phyloP scores from a whole-genome alignment of 1,139 yeast species.

The Diutina mesorugosa region DNA sequence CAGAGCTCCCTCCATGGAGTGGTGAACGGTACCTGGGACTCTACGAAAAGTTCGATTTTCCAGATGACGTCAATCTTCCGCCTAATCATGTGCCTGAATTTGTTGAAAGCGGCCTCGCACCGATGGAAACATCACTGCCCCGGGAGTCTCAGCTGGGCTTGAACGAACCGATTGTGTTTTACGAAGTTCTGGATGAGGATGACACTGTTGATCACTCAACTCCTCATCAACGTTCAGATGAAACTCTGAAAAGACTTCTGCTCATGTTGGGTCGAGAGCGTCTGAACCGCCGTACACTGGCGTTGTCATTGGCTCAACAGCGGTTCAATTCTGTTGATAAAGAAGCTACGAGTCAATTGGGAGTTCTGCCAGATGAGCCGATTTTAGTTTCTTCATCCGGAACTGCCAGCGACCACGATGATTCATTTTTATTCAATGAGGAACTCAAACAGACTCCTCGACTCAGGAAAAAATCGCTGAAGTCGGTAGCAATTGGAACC shows the following conservation, averaged over 20 bases:
- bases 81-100: neutral
- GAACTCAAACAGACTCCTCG: neutral
- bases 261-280: neutral
- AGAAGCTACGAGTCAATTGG: neutral
- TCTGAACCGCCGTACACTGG: neutral
- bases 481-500: neutral
- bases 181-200: conserved; percentile 1
- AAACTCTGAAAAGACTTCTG: neutral
- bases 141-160: neutral
- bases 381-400: neutral
- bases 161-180: neutral
- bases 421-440: neutral
- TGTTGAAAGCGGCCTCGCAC: neutral
- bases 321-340: neutral
- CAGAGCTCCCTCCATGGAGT: neutral
- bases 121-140: neutral
- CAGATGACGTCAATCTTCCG: neutral
- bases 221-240: neutral
- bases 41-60: neutral
- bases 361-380: neutral
- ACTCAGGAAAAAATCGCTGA: neutral
- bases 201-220: neutral
- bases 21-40: conserved; percentile 1
- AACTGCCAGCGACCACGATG: neutral
- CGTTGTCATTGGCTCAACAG: neutral